These are phyloP conservation scores for Aciculosporium take DNA, from an alignment of 2,329 filamentous ascomycete species.

Conservation along the genomic window DNA sequence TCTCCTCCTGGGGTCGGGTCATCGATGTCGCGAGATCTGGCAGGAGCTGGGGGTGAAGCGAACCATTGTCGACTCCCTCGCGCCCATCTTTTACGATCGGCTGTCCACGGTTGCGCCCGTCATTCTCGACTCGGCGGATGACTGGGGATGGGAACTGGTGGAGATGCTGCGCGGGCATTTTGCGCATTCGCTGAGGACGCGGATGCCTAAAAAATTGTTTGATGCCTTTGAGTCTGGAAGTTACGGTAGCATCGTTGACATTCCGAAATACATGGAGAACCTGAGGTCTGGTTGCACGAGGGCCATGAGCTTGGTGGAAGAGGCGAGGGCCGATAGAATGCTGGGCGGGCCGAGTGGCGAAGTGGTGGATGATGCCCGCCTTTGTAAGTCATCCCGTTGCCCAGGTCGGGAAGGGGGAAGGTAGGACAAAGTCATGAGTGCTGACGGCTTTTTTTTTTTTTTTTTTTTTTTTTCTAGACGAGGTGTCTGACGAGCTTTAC, in stretches of 20 bases:
- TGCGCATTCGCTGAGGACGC: conserved; percentile 29
- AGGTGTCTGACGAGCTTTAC: conserved; percentile 23
- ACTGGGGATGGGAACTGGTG: conserved; percentile 21
- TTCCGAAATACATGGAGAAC: conserved; percentile 29
- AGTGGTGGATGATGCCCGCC: conserved; percentile 29
- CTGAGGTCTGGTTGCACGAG: conserved; percentile 37
- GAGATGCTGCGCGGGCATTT: conserved; percentile 33
- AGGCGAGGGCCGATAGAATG: conserved; percentile 30
- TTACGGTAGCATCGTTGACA: conserved; percentile 35
- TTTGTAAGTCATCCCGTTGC: too few species aligned
- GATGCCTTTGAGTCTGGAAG: conserved; percentile 36
- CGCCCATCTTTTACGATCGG: conserved; percentile 40
- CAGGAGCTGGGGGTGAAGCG: conserved; percentile 39
- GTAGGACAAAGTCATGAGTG: too few species aligned
- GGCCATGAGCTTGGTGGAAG: conserved; percentile 37
- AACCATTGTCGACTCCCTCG: conserved; percentile 42
- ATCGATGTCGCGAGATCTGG: conserved; percentile 34
- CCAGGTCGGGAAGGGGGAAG: too few species aligned
- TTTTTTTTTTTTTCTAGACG: conserved; percentile 17
- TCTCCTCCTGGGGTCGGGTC: conserved; percentile 33
- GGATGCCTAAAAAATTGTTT: conserved; percentile 26
- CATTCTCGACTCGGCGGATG: conserved; percentile 20
- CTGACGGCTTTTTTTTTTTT: background rate
- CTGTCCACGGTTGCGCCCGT: conserved; percentile 35
- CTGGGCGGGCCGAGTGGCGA: conserved; percentile 26